Evolutionary conservation across 2,329 filamentous ascomycete genomes (phyloP).

Genomic region (Botrytis sinoallii): DNA sequence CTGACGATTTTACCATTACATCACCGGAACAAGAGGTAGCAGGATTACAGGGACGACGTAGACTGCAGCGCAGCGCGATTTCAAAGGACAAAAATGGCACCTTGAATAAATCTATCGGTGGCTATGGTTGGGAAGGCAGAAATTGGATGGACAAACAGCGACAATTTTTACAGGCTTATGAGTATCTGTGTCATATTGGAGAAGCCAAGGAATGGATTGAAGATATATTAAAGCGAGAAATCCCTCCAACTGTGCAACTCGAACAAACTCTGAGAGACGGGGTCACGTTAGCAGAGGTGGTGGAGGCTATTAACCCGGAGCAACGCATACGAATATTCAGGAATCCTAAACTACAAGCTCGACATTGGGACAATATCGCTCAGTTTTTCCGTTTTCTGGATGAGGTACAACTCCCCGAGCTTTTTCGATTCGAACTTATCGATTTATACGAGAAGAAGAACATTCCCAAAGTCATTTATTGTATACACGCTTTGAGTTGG

Average conservation of each 20-base stretch:
- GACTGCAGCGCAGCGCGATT: constrained; percentile 65
- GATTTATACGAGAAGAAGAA: constrained; percentile 99
- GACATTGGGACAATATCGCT: constrained; percentile 97
- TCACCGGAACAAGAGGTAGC: constrained; percentile 80
- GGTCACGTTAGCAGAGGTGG: constrained; percentile 89
- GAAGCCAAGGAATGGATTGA: constrained; percentile 99
- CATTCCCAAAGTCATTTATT: constrained; percentile 98
- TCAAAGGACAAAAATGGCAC: constrained; percentile 41
- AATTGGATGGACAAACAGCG: constrained; percentile 99
- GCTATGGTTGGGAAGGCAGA: constrained; percentile 72
- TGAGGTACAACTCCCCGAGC: constrained; percentile 85
- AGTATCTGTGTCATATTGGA: constrained; percentile 97
- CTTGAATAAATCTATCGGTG: constrained; percentile 46
- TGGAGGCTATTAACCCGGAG: constrained; percentile 80
- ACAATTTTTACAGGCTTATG: constrained; percentile 93
- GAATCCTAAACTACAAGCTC: constrained; percentile 79
- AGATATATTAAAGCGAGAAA: constrained; percentile 76
- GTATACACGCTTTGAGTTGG: constrained; percentile 96
- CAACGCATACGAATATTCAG: constrained; percentile 79
- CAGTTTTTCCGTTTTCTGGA: constrained; percentile 93
- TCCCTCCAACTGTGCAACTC: constrained; percentile 88
- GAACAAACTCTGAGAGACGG: constrained; percentile 92
- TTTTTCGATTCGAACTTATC: constrained; percentile 95
- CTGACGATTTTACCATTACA: constrained; percentile 78
- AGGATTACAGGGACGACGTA: constrained; percentile 79